Base-by-base conservation (phyloP, 1,139 yeast genomes). In the Blastobotrys capitulatus region DNA sequence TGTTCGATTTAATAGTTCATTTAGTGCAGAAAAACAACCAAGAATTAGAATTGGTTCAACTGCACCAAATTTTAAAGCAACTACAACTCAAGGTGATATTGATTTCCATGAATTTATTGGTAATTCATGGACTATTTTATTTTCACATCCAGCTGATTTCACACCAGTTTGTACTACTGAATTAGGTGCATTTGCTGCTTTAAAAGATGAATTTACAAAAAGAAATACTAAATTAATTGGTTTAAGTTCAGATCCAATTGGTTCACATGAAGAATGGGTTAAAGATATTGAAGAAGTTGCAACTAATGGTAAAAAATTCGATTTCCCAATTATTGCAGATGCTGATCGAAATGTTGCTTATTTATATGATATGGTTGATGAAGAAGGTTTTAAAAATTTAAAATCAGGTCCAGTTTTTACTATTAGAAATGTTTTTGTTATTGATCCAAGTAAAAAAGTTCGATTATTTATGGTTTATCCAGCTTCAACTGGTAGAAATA, bases 161-260 rank as follows among this genome's bases (percentile, higher is more conserved):
- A 88, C 96, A 16, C 96, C 96, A 38, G 96, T 88, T 47, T 88
- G 96, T 72, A 88, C 96, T 60, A 88, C 96, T 49, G 96, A 88
- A 74, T 77, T 88, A 62, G 96, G 96, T 56, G 96, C 95, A 15
- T 88, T 88, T 63, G 87, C 96, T 55, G 77, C 80, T 64, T 77
- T 87, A 68, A 83, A 85, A 72, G 88, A 87, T 34, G 95, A 87
- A 67, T 88, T 88, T 64, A 79, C 78, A 62, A 77, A 82, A 69
- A 81, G 95, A 70, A 79, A 81, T 64, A 84, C 86, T 61, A 87
- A 88, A 74, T 76, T 88, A 68, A 82, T 88, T 65, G 96, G 96
- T 51, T 76, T 88, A 60, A 83, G 92, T 42, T 88, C 94, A 50
- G 88, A 87, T 68, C 81, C 78, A 56, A 79, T 86, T 55, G 85